These are phyloP conservation scores for Umbilicus rupestris DNA, from an alignment of 164 flowering plant species.

Conservation along the genomic window DNA sequence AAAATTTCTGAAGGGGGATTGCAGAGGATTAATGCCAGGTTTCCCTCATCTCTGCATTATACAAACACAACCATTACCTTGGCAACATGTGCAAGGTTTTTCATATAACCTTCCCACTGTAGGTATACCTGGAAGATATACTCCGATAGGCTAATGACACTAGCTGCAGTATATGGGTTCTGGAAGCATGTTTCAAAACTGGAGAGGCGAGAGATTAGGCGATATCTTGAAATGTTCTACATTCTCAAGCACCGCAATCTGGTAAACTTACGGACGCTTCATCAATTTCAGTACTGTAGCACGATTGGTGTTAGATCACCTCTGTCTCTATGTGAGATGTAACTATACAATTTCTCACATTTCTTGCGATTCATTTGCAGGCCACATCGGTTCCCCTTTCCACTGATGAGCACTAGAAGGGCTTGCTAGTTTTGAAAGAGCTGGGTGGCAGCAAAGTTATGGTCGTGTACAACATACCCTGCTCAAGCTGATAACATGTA, in stretches of 20 bases:
- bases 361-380: background rate
- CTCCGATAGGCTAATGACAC: slow-evolving; percentile 84
- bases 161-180: slow-evolving; percentile 90
- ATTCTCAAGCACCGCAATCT: slow-evolving; percentile 72
- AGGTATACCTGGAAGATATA: slow-evolving; percentile 98
- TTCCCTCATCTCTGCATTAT: background rate
- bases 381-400: background rate
- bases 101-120: slow-evolving; percentile 10
- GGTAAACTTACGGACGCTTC: no score
- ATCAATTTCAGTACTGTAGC: no score
- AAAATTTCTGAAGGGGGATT: slow-evolving; percentile 59
- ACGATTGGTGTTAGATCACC: no score
- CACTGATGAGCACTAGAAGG: background rate
- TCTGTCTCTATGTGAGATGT: no score
- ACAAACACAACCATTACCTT: background rate
- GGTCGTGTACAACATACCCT: no score
- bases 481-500: no score
- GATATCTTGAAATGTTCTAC: slow-evolving; percentile 96
- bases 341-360: no score
- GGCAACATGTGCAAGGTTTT: background rate
- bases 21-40: slow-evolving; percentile 68
- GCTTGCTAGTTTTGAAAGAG: no score
- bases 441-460: no score
- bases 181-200: slow-evolving; percentile 96
- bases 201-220: slow-evolving; percentile 84